Conservation (phyloP, 2,329 filamentous ascomycete species). For the Dactylonectria macrodidyma region DNA sequence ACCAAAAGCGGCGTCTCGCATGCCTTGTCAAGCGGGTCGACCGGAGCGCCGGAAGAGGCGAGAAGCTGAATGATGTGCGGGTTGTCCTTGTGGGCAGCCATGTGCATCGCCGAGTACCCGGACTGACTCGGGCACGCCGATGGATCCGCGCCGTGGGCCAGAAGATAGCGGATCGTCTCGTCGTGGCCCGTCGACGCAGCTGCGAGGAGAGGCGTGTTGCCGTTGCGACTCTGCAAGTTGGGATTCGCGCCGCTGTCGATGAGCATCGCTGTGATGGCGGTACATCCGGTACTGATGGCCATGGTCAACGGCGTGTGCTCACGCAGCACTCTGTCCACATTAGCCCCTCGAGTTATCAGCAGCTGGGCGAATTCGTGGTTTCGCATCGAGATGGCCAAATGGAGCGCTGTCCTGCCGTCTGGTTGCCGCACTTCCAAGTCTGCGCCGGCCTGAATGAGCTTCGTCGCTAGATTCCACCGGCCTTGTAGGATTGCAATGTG, state of each 20-base stretch:
- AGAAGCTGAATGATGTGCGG: slow-evolving; percentile 43
- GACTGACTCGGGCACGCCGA: slow-evolving; percentile 40
- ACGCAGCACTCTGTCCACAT: slow-evolving; percentile 44
- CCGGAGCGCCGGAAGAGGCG: slow-evolving; percentile 40
- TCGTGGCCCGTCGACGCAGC: slow-evolving; percentile 47
- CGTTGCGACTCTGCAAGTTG: slow-evolving; percentile 45
- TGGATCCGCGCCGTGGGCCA: slow-evolving; percentile 45
- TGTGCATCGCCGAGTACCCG: slow-evolving; percentile 48
- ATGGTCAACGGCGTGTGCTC: slow-evolving; percentile 48
- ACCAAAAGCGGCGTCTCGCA: slow-evolving; percentile 47
- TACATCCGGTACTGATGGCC: slow-evolving; percentile 47
- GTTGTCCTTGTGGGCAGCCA: slow-evolving; percentile 48
- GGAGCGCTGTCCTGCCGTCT: slow-evolving; percentile 48
- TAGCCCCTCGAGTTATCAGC: slow-evolving; percentile 46
- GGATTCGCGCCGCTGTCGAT: slow-evolving; percentile 46
- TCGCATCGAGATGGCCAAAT: slow-evolving; percentile 46
- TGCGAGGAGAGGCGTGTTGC: slow-evolving; percentile 47
- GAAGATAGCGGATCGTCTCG: slow-evolving; percentile 48
- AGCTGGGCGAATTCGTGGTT: slow-evolving; percentile 48
- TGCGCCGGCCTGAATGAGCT: slow-evolving; percentile 46
- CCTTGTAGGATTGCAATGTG: slow-evolving; percentile 44
- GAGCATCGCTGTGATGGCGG: slow-evolving; percentile 45
- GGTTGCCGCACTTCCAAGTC: slow-evolving; percentile 45
- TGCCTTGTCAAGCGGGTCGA: slow-evolving; percentile 41
- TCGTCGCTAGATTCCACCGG: slow-evolving; percentile 44